Base-by-base conservation (phyloP, 1,284 basidiomycete species). In the Megacollybia platyphylla region DNA sequence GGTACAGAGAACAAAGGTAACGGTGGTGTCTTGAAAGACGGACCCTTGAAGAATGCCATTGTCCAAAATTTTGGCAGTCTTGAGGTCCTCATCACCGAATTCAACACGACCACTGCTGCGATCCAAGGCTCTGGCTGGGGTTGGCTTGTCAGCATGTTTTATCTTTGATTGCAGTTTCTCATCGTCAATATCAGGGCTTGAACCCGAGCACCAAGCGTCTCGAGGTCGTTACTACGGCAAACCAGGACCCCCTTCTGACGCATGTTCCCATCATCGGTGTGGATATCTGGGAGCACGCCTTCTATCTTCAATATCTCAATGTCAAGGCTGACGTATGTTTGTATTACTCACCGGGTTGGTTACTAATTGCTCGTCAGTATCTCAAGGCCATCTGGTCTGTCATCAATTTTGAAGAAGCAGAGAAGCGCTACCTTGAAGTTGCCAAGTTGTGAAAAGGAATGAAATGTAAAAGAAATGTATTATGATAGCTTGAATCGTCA, bases 111-210 rank as follows among this genome's bases (percentile, higher is more conserved):
- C 34, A 86, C 89, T 36, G 74, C 78, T 42, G 83, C 66, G 39
- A 88, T 94, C 52, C 91, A 92, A 62, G 91, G 90, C 38, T 89
- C 86, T 43, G 89, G 90, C 46, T 94, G 90, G 91, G 87, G 84
- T 48, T 94, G 91, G 90, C 73, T 93, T 56, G 85, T 85, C 53
- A 53, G 79, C 72, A 9, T 18, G 15, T 38, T 34, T 38, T 36
- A 29, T 44, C 41, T 32, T 30, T 40, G 9, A 20, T 26, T 45
- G 38, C 40, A 35, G 41, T 15, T 11, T 24, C 40, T 7, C 30
- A 7, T 41, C 27, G 29, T 41, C 10, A 10, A 18, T 20, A 26
- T 10, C 49, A 86, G 82, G 85, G 80, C 7, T 61, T 71, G 46
- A 81, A 86, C 65, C 67, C 74, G 6, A 46, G 58, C 36, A 73